Evolutionary conservation across 2,329 filamentous ascomycete species (phyloP).

Genomic region (Cordyceps militaris): DNA sequence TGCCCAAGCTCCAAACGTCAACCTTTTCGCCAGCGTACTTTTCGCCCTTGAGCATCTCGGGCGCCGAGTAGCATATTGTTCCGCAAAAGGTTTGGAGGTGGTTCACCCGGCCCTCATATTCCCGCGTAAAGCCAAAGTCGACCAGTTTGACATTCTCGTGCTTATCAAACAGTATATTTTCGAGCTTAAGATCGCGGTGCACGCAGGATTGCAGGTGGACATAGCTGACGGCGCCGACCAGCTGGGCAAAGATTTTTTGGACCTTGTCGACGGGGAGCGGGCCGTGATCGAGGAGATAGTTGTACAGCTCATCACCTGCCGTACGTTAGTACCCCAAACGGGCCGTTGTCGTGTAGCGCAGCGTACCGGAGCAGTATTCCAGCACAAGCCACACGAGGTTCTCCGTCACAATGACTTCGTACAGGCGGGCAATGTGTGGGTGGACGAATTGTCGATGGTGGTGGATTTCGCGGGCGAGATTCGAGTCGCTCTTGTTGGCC

Average conservation of each 20-base stretch:
- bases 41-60: conserved; percentile 97
- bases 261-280: conserved; percentile 78
- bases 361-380: conserved; percentile 85
- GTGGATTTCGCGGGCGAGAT: conserved; percentile 94
- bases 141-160: conserved; percentile 96
- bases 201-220: conserved; percentile 94
- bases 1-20: conserved; percentile 87
- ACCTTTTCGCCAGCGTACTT: conserved; percentile 98
- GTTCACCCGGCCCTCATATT: conserved; percentile 92
- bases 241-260: conserved; percentile 90
- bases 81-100: conserved; percentile 97
- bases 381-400: conserved; percentile 90
- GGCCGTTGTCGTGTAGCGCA: background rate
- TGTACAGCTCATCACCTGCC: conserved; percentile 89
- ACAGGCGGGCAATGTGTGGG: conserved; percentile 90
- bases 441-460: conserved; percentile 97
- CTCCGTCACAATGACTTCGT: conserved; percentile 98
- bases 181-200: conserved; percentile 91
- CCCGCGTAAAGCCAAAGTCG: conserved; percentile 95
- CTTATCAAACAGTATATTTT: conserved; percentile 86
- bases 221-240: conserved; percentile 90
- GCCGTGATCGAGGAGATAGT: conserved; percentile 84
- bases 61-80: conserved; percentile 94
- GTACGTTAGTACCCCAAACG: background rate
- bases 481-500: conserved; percentile 90